Base-by-base conservation (phyloP, 2,329 filamentous ascomycete species). In the Pseudohalonectria lignicola region DNA sequence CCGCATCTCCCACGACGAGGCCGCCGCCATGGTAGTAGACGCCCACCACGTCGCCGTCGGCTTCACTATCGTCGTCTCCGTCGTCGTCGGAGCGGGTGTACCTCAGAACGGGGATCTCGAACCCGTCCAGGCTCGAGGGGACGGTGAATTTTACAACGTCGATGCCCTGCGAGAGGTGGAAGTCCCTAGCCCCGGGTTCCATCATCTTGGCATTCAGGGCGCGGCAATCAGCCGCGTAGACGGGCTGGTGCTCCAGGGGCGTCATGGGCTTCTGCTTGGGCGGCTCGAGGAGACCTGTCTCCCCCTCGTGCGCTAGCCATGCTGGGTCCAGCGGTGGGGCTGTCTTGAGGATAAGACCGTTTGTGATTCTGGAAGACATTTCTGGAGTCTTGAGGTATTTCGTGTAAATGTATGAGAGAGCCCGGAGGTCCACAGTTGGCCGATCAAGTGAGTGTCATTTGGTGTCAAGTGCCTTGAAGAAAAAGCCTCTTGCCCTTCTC, bases 11-110 rank as follows among this genome's bases (percentile, higher is more conserved):
- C 23, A 70, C 62, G 20, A 51, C 50, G 2, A 71, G 51, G 0
- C 64, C 66, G 12, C 67, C 67, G 9, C 67, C 67, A 44, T 71
- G 67, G 45, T 63, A 65, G 48, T 69, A 70, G 15, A 70, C 44
- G n/a, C n/a, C n/a, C n/a, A n/a, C n/a, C n/a, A n/a, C n/a, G n/a
- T n/a, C n/a, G n/a, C n/a, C n/a, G n/a, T n/a, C n/a, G n/a, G n/a
- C n/a, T n/a, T n/a, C 10, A 66, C 48, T 6, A 61, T 43, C 4
- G 51, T 42, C 5, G n/a, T 53, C 47, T 0, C 49, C 36, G 13
- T 38, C 23, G 13, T 4, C 17, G 3, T 39, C 17, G 2, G 16
- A 20, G 10, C 42, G 46, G 23, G 53, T 45, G 34, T 63, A 59
- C 25, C 50, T 50, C 28, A 64, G 37, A n/a, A 66, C 34, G 1